A percentile compares a stretch with the other conserved stretches of the same genome.
Evolutionary conservation across 2,329 filamentous ascomycete genomes (phyloP).

Genomic region (Phyllosticta citribraziliensis): DNA sequence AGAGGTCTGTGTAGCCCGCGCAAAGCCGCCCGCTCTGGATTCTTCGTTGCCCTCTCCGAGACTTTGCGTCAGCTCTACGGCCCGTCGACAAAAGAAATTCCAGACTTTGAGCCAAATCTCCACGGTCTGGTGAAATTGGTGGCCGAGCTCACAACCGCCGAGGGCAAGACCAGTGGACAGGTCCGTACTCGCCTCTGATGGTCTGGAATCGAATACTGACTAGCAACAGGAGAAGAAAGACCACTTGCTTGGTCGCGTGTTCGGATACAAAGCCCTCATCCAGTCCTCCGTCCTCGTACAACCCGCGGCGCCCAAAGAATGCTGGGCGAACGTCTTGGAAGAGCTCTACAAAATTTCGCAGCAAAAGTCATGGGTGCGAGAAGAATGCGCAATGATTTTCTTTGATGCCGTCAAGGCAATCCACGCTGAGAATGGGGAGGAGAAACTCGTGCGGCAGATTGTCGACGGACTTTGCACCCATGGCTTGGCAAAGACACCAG

Average conservation of each 20-base stretch:
- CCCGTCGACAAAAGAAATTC: constrained; percentile 18
- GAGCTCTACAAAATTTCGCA: constrained; percentile 63
- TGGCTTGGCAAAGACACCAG: constrained; percentile 68
- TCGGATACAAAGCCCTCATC: constrained; percentile 78
- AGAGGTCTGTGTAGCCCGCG: constrained; percentile 81
- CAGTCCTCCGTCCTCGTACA: constrained; percentile 64
- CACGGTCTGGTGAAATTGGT: constrained; percentile 41
- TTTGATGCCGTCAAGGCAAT: constrained; percentile 59
- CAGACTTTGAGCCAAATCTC: constrained; percentile 29
- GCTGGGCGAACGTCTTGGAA: constrained; percentile 61
- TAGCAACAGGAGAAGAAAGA: constrained; percentile 67
- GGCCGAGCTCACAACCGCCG: constrained; percentile 41
- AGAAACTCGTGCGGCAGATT: constrained; percentile 50
- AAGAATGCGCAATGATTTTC: constrained; percentile 77
- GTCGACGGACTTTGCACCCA: constrained; percentile 53
- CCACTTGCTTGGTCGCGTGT: constrained; percentile 73
- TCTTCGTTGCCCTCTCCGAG: constrained; percentile 81
- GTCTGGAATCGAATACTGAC: not conserved
- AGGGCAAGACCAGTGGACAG: constrained; percentile 44
- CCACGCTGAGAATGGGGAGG: constrained; percentile 33
- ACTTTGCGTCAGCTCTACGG: constrained; percentile 62
- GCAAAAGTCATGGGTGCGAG: constrained; percentile 80
- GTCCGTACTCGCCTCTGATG: constrained; percentile 29
- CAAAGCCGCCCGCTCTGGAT: constrained; percentile 80
- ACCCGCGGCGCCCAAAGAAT: constrained; percentile 40